phyloP scores from a whole-genome alignment of 1,284 basidiomycete species.

The Puccinia brachypodii region DNA sequence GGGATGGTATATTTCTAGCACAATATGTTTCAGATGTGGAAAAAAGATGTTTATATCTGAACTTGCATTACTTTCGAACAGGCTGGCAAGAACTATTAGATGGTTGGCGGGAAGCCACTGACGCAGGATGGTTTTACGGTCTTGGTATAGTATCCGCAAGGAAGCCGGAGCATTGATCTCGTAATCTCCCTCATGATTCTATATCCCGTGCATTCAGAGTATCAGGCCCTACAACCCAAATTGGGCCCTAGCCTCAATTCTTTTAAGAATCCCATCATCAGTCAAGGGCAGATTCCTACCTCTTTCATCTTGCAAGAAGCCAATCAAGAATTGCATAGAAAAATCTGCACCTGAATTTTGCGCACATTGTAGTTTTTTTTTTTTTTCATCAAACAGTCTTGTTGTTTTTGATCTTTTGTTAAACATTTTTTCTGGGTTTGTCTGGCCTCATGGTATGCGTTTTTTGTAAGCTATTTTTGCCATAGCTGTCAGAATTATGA shows the following conservation, averaged over 20 bases:
- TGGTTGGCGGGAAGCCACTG: constrained; percentile 3
- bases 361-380: too few species aligned
- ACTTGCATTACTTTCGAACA: not conserved
- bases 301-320: too few species aligned
- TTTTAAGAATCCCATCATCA: not conserved
- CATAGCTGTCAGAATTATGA: too few species aligned
- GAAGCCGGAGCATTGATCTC: not conserved
- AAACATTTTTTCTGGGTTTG: too few species aligned
- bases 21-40: not conserved
- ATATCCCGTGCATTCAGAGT: not conserved
- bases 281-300: not conserved
- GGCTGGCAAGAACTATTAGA: constrained; percentile 7
- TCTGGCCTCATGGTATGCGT: too few species aligned
- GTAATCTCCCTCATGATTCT: not conserved
- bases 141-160: constrained; percentile 24
- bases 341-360: too few species aligned
- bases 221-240: not conserved
- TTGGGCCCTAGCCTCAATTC: too few species aligned
- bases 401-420: too few species aligned
- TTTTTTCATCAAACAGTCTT: too few species aligned
- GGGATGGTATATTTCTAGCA: not conserved
- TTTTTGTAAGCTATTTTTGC: too few species aligned
- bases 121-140: constrained; percentile 18
- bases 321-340: too few species aligned
- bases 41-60: not conserved